Conservation (phyloP, 2,329 filamentous ascomycete genomes). For the Cladosporium sp. region DNA sequence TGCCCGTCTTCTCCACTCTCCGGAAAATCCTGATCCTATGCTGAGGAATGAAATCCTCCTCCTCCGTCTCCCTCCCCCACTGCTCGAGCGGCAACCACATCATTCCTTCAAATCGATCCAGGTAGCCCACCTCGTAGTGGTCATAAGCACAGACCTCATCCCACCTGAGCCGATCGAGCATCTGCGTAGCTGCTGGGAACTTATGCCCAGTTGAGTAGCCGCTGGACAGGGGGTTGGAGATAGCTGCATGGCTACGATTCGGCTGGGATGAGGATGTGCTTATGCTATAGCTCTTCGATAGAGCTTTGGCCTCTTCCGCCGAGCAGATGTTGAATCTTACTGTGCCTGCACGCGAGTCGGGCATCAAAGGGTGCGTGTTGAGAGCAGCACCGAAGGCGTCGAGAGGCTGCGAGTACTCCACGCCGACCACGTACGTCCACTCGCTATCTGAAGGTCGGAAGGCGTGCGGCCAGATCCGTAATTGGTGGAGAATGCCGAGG, state of each 20-base stretch:
- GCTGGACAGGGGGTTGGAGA: background rate
- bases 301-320: background rate
- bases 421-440: constrained; percentile 7
- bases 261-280: background rate
- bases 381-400: too few relatives aligned
- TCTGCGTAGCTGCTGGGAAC: constrained; percentile 11
- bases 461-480: constrained; percentile 5
- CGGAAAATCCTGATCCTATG: constrained; percentile 52
- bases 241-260: background rate
- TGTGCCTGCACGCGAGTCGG: background rate
- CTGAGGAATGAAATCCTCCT: constrained; percentile 55
- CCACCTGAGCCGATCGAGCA: constrained; percentile 39
- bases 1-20: constrained; percentile 25
- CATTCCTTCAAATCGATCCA: constrained; percentile 46
- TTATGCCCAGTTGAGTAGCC: background rate
- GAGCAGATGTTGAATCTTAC: background rate
- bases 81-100: constrained; percentile 44
- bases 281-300: background rate
- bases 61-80: constrained; percentile 50
- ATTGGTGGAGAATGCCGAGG: background rate
- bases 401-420: background rate
- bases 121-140: constrained; percentile 51
- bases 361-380: background rate
- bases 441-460: constrained; percentile 8
- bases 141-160: constrained; percentile 42